Base-by-base conservation (phyloP, 495 filamentous ascomycete genomes). In the Neurospora hispaniola region DNA sequence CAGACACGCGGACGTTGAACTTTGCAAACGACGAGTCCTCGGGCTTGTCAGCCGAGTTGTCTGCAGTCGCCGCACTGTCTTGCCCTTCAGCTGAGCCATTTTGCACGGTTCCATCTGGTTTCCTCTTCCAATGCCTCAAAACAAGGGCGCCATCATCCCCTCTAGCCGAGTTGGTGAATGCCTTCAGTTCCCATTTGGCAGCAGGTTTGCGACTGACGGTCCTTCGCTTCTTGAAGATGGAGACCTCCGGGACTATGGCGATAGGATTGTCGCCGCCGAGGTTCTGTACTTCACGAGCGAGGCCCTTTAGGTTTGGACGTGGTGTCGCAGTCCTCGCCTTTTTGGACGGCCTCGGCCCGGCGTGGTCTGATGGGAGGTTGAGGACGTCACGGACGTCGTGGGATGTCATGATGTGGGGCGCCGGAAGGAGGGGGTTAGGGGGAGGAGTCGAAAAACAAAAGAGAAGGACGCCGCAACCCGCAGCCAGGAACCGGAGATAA, bases 351-450 rank as follows among this genome's bases (percentile, higher is more conserved):
- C 88, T 86, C 35, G 82, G 79, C 72, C 87, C 85, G 48, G 88
- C 83, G 74, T 88, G 83, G 74, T 88, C 89, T 77, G 91, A 83
- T 70, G 92, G 90, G 78, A 96, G 84, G 81, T 93, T 91, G 81
- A 97, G 90, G 81, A 97, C 92, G 82, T 97, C 94, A 82, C 92
- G 93, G 72, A 96, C 89, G 87, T 97, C 94, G 82, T 85, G 82
- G 66, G 92, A 93, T 77, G 91, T 88, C 90, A 93, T 94, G 76
- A 72, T 84, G 80, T 75, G 48, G 43, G 75, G 72, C 46, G 71
- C 59, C 14, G 69, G 69, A 11, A 70, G 72, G 27, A 42, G 27
- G 71, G 46, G 39, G 39, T 41, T 43, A 31, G 35, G 35, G 3
- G 35, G 4, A 54, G 69, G 72, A 35, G 54, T 62, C 54, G 54